These are phyloP conservation scores for Gynandropsis gynandra DNA, from an alignment of 345 rosid genomes.

Conservation along the genomic window DNA sequence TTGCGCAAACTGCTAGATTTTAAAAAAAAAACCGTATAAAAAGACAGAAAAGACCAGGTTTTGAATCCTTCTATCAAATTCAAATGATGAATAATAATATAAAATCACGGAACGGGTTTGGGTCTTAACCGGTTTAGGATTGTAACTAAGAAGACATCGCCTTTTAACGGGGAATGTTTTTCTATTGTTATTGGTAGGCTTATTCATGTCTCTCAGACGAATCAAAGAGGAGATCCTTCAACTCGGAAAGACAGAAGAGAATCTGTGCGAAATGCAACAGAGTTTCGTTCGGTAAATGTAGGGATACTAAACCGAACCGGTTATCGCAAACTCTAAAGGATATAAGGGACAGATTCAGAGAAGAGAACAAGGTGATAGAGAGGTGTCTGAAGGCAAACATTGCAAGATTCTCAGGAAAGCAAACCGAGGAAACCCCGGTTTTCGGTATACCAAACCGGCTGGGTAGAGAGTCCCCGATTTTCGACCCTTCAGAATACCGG, in stretches of 20 bases:
- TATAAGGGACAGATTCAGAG: constrained; percentile 56
- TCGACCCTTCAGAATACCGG: constrained; percentile 52
- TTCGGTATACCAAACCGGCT: constrained; percentile 15
- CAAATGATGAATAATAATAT: no score
- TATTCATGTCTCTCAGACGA: constrained; percentile 57
- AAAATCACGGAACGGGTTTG: not conserved
- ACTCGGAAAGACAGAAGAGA: constrained; percentile 44
- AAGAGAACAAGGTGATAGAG: constrained; percentile 77
- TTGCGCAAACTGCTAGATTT: no score
- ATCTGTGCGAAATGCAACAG: constrained; percentile 52
- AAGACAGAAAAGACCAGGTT: no score
- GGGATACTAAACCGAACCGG: constrained; percentile 21
- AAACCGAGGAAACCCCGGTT: constrained; percentile 18
- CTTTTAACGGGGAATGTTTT: not conserved
- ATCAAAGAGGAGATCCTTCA: constrained; percentile 51
- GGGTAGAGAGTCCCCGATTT: constrained; percentile 54
- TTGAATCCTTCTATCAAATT: no score
- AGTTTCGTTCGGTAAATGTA: constrained; percentile 28
- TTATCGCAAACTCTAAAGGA: constrained; percentile 35
- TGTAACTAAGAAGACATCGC: not conserved
- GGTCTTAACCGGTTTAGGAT: not conserved
- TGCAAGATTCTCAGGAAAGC: constrained; percentile 27
- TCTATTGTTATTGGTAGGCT: constrained; percentile 42
- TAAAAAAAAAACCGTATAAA: no score
- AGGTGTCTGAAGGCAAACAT: constrained; percentile 51